Evolutionary conservation across 345 rosid genomes (phyloP), one percentile per base, ranked within the genome.

Genomic region (Salix udensis): DNA sequence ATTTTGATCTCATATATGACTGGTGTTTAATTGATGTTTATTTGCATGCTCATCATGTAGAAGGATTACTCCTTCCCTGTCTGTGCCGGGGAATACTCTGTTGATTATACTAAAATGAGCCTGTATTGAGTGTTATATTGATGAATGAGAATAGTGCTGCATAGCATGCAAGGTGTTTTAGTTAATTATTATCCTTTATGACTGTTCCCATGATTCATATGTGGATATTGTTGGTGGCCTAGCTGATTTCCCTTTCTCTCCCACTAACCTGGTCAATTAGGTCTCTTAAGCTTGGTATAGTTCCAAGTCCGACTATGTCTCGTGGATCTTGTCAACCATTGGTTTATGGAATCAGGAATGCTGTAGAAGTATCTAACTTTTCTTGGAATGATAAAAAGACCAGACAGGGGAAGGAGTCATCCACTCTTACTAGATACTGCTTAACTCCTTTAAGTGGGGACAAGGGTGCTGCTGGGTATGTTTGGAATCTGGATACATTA

Each of bases 221-320:
- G 7, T 71, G 16, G 15, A 65, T 69, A 16, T 24, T 39, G 28
- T 18, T 66, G 30, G 40, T 70, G 65, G 70, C 34, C 36, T 71
- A 18, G 28, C 28, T 60, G 55, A 42, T 77, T 80, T 81, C 61
- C 18, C 19, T 23, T 19, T 68, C 50, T 28, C 10, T 28, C 30
- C 64, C 44, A 40, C 28, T 44, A 70, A 21, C 37, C 75, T 80
- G 81, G 62, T 75, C 80, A 6, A 72, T 65, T 82, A 94, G 97
- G 83, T 91, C 96, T 61, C 87, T 94, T 79, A 91, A 88, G 84
- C 92, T 94, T 77, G 97, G 97, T n/a, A 48, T 91, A 78, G 91
- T 92, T 80, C 88, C 90, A 26, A 88, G 93, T 40, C 87, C 94
- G 36, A 75, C 83, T 34, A 60, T 79, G 31, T 83, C 85, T 40